A percentile compares a stretch with the other conserved stretches of the same genome.
Conservation (phyloP, 1,139 yeast genomes). For the Scheffersomyces illinoinensis region DNA sequence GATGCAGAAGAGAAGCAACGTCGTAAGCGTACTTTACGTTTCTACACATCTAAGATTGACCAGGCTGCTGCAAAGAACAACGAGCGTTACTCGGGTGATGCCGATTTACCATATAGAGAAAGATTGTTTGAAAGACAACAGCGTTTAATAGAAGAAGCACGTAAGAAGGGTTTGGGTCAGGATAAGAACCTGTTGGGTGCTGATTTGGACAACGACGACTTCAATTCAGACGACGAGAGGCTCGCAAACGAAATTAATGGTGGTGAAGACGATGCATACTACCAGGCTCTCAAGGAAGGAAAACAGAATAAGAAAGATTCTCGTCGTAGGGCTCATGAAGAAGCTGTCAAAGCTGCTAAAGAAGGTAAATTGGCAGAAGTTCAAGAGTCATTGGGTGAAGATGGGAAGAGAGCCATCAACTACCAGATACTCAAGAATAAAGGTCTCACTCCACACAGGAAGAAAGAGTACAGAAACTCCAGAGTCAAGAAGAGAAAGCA, state of each 20-base stretch:
- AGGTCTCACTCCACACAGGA: slow-evolving; percentile 91
- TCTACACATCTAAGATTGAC: slow-evolving; percentile 95
- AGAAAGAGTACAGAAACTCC: slow-evolving; percentile 91
- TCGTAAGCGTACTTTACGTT: slow-evolving; percentile 82
- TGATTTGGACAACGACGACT: slow-evolving; percentile 53
- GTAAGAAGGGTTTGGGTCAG: slow-evolving; percentile 68
- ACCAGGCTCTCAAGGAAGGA: slow-evolving; percentile 49
- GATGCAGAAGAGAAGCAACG: slow-evolving; percentile 85
- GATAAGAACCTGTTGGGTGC: slow-evolving; percentile 53
- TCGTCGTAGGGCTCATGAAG: slow-evolving; percentile 65
- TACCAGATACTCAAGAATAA: slow-evolving; percentile 92
- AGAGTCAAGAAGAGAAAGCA: slow-evolving; percentile 98
- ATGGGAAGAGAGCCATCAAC: slow-evolving; percentile 93
- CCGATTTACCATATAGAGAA: slow-evolving; percentile 91
- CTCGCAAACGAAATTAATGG: slow-evolving; percentile 40
- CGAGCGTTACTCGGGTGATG: slow-evolving; percentile 74
- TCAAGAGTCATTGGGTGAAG: slow-evolving; percentile 64
- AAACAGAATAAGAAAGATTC: slow-evolving; percentile 50
- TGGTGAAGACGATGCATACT: slow-evolving; percentile 44
- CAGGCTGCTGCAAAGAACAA: slow-evolving; percentile 62
- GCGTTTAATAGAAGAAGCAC: slow-evolving; percentile 82
- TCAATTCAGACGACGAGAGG: slow-evolving; percentile 50
- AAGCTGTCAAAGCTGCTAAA: slow-evolving; percentile 77
- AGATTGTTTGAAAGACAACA: slow-evolving; percentile 87
- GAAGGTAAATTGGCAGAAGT: slow-evolving; percentile 80